A percentile compares a stretch with the other conserved stretches of the same genome.
Conservation (phyloP, 208 protist species). For the Leishmania turanica region DNA sequence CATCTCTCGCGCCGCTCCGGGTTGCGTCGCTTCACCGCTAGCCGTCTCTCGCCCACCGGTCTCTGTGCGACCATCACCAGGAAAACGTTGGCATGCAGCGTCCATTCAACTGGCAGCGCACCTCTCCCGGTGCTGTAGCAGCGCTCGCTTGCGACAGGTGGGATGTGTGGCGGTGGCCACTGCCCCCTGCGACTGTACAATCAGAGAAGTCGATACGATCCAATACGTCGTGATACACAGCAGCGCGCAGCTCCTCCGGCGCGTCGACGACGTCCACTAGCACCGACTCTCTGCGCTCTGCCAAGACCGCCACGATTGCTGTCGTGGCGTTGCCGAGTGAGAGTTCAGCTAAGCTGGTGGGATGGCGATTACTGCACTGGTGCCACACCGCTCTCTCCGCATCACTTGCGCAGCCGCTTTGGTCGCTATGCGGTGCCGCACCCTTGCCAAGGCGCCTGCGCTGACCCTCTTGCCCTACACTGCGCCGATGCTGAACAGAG, state of each 20-base stretch:
- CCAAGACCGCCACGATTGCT: slow-evolving; percentile 45
- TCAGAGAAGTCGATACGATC: slow-evolving; percentile 46
- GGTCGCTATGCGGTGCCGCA: background rate
- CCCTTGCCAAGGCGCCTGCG: background rate
- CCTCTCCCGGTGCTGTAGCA: background rate
- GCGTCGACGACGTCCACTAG: slow-evolving; percentile 38
- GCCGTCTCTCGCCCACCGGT: background rate
- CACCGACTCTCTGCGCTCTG: slow-evolving; percentile 31
- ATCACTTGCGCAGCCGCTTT: background rate
- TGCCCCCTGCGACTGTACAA: slow-evolving; percentile 20
- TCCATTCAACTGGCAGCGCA: slow-evolving; percentile 52
- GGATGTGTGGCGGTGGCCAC: background rate
- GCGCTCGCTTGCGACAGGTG: background rate
- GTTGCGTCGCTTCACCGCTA: background rate
- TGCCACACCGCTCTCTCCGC: background rate
- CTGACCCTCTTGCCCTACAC: background rate
- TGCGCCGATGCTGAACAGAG: background rate
- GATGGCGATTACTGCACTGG: background rate
- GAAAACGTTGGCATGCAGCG: slow-evolving; percentile 27
- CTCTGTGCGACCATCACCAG: slow-evolving; percentile 31
- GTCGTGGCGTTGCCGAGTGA: background rate
- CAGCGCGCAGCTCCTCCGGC: slow-evolving; percentile 51
- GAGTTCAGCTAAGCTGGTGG: no score
- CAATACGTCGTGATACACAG: slow-evolving; percentile 48
- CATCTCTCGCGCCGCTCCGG: background rate